Evolutionary conservation across 306 rosid genomes (phyloP).

Genomic region (Malus domestica): DNA sequence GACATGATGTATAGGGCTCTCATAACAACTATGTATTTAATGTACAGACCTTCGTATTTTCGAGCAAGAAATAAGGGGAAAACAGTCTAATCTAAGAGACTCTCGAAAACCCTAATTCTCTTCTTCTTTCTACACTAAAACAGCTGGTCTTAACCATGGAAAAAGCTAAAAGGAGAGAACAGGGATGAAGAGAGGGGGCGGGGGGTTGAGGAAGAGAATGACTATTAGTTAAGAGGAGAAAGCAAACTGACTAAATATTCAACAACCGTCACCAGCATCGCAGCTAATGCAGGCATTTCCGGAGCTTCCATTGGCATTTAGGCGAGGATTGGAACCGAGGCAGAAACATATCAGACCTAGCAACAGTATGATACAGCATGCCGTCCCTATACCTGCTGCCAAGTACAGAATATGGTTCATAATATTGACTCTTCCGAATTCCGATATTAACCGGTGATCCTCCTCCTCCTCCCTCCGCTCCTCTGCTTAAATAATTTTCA

Average conservation of each 20-base stretch:
- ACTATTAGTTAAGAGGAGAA: too few species aligned
- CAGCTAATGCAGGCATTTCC: constrained; percentile 54
- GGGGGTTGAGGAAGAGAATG: too few species aligned
- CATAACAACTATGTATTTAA: too few species aligned
- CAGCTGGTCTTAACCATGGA: too few species aligned
- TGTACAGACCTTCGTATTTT: too few species aligned
- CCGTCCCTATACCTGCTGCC: constrained; percentile 58
- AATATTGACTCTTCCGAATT: not conserved
- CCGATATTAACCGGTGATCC: not conserved
- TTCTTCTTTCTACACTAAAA: too few species aligned
- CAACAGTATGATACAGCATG: constrained; percentile 60
- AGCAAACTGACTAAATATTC: constrained; percentile 7
- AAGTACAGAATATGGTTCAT: constrained; percentile 31
- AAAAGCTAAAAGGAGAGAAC: too few species aligned
- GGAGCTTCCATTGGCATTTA: constrained; percentile 16
- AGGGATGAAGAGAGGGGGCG: too few species aligned
- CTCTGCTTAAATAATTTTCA: not conserved
- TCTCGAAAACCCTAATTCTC: too few species aligned
- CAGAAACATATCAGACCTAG: constrained; percentile 68
- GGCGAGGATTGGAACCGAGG: constrained; percentile 61
- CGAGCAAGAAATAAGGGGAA: too few species aligned
- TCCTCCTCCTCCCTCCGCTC: not conserved
- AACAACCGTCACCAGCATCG: constrained; percentile 55
- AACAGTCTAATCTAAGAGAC: too few species aligned
- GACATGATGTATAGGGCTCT: too few species aligned